A percentile compares a stretch with the other conserved stretches of the same genome.
phyloP scores from a whole-genome alignment of 192 early-diverging fungal species.

The Powellomyces hirtus region DNA sequence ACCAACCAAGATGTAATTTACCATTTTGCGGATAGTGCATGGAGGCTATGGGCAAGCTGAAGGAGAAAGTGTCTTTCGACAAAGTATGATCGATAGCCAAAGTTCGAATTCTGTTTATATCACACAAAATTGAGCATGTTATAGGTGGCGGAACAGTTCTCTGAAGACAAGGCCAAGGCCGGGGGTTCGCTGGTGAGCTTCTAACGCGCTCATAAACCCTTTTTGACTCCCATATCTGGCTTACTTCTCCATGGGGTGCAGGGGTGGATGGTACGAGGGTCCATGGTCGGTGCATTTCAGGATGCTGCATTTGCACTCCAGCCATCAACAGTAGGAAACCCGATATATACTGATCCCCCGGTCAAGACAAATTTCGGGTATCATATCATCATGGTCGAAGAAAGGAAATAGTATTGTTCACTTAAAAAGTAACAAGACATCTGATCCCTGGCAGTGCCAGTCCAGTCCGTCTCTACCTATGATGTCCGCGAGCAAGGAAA shows the following conservation, averaged over 20 bases:
- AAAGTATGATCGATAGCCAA: too few relatives aligned
- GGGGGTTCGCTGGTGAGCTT: constrained; percentile 31
- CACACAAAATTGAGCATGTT: too few relatives aligned
- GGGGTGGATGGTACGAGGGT: constrained; percentile 32
- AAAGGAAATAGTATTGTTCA: constrained; percentile 20
- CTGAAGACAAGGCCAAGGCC: constrained; percentile 35
- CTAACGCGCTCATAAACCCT: too few relatives aligned
- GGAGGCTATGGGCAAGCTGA: constrained; percentile 31
- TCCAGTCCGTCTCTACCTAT: too few relatives aligned
- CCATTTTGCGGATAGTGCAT: too few relatives aligned
- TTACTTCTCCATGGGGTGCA: too few relatives aligned
- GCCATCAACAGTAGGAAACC: constrained; percentile 13
- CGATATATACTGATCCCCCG: constrained; percentile 19
- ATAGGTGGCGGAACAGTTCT: constrained; percentile 33
- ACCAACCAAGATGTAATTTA: too few relatives aligned
- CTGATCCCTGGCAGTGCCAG: too few relatives aligned
- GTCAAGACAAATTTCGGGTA: constrained; percentile 27
- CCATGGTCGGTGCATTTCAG: constrained; percentile 22
- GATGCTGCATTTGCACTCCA: constrained; percentile 27
- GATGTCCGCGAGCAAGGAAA: too few relatives aligned
- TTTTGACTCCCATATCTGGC: too few relatives aligned
- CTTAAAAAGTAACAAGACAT: too few relatives aligned
- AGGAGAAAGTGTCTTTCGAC: constrained; percentile 24
- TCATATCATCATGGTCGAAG: constrained; percentile 34
- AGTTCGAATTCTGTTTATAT: too few relatives aligned